Evolutionary conservation across 176 grass and related monocot species (phyloP), one percentile per base, ranked within the genome.

Genomic region (Ananas comosus): DNA sequence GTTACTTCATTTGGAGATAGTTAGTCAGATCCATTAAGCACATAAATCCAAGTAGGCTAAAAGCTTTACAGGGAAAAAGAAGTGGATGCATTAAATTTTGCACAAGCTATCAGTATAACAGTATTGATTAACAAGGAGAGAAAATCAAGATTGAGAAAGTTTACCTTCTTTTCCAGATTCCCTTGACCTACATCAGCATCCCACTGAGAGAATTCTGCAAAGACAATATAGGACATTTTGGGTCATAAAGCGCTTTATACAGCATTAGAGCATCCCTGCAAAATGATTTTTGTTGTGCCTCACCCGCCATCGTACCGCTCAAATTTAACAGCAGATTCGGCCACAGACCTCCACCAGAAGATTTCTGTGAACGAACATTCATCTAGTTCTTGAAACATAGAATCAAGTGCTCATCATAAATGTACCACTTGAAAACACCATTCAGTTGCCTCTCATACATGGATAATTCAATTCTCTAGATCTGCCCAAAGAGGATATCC

Each of bases 251-350:
- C 49, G n/a, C 19, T 51, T 18, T 27, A n/a, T 11, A 51, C 9
- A 13, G 18, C 12, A n/a, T n/a, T n/a, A 51, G 63, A 16, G 72
- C 13, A 74, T 61, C 23, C 0, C n/a, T 21, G 51, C 25, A 61
- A 23, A 63, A 74, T 61, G 56, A 9, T 61, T 61, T 18, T 61
- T 16, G 9, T 19, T 19, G 29, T 52, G 6, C 28, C 82, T 78
- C 72, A 91, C 94, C 90, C 89, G 11, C 94, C 94, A 99, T 93
- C 71, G 68, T 99, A 99, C 33, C 89, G 83, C 81, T 99, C 94
- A 9, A 99, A 99, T 67, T 93, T 99, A 68, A 93, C 94, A 80
- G 94, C 87, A 50, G 94, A 93, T 83, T 99, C 1, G 94, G 94
- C 67, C 93, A 72, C 66, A 99, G 67, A 1, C 93, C 90, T 51